A percentile compares a stretch with the other conserved stretches of the same genome.
phyloP scores from a whole-genome alignment of 2,329 filamentous ascomycete species.

The Calonectria leucothoes region DNA sequence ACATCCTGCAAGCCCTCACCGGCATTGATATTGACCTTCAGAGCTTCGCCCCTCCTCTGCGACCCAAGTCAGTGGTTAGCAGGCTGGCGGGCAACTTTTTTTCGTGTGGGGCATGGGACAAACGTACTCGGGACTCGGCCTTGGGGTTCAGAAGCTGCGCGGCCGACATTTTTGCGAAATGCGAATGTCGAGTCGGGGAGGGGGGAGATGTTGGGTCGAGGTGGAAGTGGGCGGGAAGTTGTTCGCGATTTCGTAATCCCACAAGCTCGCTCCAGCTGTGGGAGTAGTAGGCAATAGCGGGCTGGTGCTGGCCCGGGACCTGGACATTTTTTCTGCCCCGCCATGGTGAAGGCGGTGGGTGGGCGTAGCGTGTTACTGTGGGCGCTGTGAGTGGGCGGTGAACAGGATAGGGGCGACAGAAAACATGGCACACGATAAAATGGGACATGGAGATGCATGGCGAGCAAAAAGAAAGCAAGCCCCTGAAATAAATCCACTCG shows the following conservation, averaged over 20 bases:
- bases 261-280: conserved; percentile 45
- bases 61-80: conserved; percentile 40
- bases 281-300: conserved; percentile 41
- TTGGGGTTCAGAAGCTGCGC: conserved; percentile 99
- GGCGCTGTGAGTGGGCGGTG: neutral
- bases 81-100: conserved; percentile 31
- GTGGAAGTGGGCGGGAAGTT: conserved; percentile 29
- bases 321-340: conserved; percentile 51
- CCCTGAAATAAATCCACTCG: neutral
- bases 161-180: conserved; percentile 79
- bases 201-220: conserved; percentile 23
- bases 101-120: conserved; percentile 34
- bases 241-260: conserved; percentile 45
- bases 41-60: conserved; percentile 94
- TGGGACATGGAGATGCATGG: neutral
- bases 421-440: conserved; percentile 36
- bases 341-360: conserved; percentile 31
- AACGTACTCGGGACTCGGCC: conserved; percentile 91
- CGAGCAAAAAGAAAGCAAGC: neutral
- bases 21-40: conserved; percentile 95
- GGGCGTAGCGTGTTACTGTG: conserved; percentile 21
- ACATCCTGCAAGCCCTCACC: conserved; percentile 95
- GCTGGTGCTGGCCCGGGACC: conserved; percentile 31
- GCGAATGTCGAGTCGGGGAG: conserved; percentile 35
- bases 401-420: conserved; percentile 13